A percentile compares a stretch with the other conserved stretches of the same genome.
Conservation (phyloP, 106 monocot genomes). For the Allium sativum region DNA sequence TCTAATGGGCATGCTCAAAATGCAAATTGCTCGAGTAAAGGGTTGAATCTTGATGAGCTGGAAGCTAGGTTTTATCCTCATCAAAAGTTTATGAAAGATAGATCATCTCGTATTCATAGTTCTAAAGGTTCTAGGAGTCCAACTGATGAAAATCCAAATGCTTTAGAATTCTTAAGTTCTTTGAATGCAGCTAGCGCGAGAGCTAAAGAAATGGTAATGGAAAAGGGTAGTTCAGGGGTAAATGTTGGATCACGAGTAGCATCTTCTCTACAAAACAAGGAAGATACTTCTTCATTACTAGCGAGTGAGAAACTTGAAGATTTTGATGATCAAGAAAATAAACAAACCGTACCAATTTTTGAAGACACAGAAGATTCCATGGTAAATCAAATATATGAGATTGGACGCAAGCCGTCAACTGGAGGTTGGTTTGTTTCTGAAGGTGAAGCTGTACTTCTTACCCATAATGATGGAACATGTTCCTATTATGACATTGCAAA, state of each 20-base stretch:
- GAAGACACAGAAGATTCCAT: constrained; percentile 44
- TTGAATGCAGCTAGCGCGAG: background rate
- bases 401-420: constrained; percentile 62
- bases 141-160: constrained; percentile 64
- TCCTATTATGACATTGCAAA: constrained; percentile 83
- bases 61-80: constrained; percentile 94
- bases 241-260: constrained; percentile 14
- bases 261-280: constrained; percentile 2
- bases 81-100: constrained; percentile 47
- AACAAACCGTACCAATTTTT: constrained; percentile 15
- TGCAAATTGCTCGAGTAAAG: constrained; percentile 17
- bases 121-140: constrained; percentile 16
- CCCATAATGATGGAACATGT: constrained; percentile 81
- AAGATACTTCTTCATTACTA: constrained; percentile 19
- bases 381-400: constrained; percentile 34
- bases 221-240: constrained; percentile 3
- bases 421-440: constrained; percentile 99
- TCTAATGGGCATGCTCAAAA: background rate
- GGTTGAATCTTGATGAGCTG: constrained; percentile 44
- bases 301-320: constrained; percentile 61
- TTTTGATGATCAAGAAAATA: constrained; percentile 63
- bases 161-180: constrained; percentile 69
- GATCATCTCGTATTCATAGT: constrained; percentile 3
- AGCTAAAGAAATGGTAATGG: constrained; percentile 16
- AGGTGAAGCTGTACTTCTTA: constrained; percentile 92